These are phyloP conservation scores for Coriaria nepalensis DNA, from an alignment of 306 rosid genomes.

Conservation along the genomic window DNA sequence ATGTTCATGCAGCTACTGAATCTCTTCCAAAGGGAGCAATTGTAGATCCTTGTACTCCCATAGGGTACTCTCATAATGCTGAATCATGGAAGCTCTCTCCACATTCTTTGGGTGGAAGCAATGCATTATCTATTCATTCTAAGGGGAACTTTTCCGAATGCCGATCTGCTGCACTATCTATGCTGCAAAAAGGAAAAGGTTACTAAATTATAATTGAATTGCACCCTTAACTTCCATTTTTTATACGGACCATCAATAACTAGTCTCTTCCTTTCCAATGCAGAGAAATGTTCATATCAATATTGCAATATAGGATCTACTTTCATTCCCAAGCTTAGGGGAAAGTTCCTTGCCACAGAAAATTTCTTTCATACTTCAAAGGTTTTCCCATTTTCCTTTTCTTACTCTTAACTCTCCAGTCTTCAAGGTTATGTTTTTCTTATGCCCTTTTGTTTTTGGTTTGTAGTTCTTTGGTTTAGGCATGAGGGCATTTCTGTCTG, in stretches of 20 bases:
- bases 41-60: conserved; percentile 82
- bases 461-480: conserved; percentile 70
- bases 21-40: conserved; percentile 29
- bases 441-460: conserved; percentile 3
- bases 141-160: conserved; percentile 82
- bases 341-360: conserved; percentile 91
- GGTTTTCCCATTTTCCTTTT: conserved; percentile 33
- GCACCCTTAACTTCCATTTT: conserved; percentile 4
- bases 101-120: conserved; percentile 24
- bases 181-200: conserved; percentile 92
- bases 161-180: conserved; percentile 65
- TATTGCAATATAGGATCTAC: conserved; percentile 72
- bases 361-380: conserved; percentile 88
- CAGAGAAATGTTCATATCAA: conserved; percentile 57
- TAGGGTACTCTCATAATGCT: conserved; percentile 42
- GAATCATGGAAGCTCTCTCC: conserved; percentile 47
- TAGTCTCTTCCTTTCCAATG: conserved; percentile 6
- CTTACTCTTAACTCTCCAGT: conserved; percentile 8
- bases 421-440: not conserved
- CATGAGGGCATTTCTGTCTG: conserved; percentile 51
- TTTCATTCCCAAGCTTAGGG: conserved; percentile 70
- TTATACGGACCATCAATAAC: not conserved
- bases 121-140: conserved; percentile 35
- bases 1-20: conserved; percentile 48
- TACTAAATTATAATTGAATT: conserved; percentile 1